Base-by-base conservation (phyloP, 2,329 filamentous ascomycete genomes). In the Cladosporium sp. region DNA sequence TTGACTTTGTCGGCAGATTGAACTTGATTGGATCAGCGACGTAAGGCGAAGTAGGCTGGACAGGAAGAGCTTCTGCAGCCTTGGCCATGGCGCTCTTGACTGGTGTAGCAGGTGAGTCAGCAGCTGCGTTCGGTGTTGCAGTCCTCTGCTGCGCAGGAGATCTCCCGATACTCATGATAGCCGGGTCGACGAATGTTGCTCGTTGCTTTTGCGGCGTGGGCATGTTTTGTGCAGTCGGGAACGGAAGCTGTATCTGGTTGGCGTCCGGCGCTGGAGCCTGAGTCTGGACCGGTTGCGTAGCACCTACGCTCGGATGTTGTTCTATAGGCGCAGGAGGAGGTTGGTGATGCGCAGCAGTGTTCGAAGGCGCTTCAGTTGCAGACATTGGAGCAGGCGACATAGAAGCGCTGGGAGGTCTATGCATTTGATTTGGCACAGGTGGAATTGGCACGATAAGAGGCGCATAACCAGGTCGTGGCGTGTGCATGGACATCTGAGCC, bases 161-260 rank as follows among this genome's bases (percentile, higher is more conserved):
- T 60, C 66, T 77, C 19, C 72, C 72, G 69, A 90, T 82, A 68
- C 89, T 91, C 45, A 95, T 70, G 56, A 95, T 95, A 3, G 90
- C 90, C 10, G 90, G 90, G 66, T 95, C 90, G n/a, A 87, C 80
- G 66, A 94, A 91, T 0, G 78, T 66, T 28, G 66, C 50, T 20
- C 77, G 69, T 34, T 66, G 67, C n/a, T 65, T 60, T 32, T 67
- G 75, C 64, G 61, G 75, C 71, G 54, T 45, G 17, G 54, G 45
- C 25, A 42, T 32, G 3, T 35, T 42, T 22, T 49, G 54, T 13
- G 54, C 54, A n/a, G 54, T 49, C 10, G 44, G 44, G 24, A 57
- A 49, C 9, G 54, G 54, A 49, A 57, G 54, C 12, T 57, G 54
- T 13, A 53, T 50, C 12, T 55, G 52, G 22, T 47, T 55, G 42